Evolutionary conservation across 2,329 filamentous ascomycete species (phyloP).

Genomic region (Aspergillus chevalieri): DNA sequence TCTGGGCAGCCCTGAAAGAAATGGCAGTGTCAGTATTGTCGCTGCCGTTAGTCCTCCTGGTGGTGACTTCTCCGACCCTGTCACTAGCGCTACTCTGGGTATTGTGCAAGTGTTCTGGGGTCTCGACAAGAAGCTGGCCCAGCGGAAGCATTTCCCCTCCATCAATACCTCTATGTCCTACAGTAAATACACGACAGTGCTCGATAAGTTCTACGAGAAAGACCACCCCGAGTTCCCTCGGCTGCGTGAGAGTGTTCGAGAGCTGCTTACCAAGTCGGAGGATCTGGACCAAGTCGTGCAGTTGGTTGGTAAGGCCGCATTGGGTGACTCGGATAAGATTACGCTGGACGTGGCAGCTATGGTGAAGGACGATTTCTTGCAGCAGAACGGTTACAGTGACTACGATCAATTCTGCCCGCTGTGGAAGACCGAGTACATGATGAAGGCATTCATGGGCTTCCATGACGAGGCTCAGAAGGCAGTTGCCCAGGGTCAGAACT

Average conservation of each 20-base stretch:
- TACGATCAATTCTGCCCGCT: constrained; percentile 99
- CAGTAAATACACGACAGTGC: constrained; percentile 85
- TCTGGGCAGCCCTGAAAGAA: constrained; percentile 80
- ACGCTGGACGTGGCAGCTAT: constrained; percentile 86
- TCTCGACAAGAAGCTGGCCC: constrained; percentile 98
- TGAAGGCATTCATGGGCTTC: constrained; percentile 98
- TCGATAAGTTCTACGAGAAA: constrained; percentile 93
- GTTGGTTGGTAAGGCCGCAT: constrained; percentile 91
- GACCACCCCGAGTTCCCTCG: constrained; percentile 90
- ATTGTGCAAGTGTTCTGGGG: constrained; percentile 99
- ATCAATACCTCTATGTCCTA: constrained; percentile 94
- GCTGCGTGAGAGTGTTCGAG: constrained; percentile 85
- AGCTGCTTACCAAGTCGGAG: constrained; percentile 89
- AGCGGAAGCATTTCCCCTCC: constrained; percentile 98
- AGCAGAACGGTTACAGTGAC: constrained; percentile 98
- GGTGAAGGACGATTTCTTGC: constrained; percentile 96
- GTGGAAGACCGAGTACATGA: constrained; percentile 99
- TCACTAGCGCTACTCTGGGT: constrained; percentile 85
- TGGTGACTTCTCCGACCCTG: constrained; percentile 98
- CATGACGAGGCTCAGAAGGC: constrained; percentile 97
- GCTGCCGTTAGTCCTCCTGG: constrained; percentile 94
- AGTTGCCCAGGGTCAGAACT: constrained; percentile 80
- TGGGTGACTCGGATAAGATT: constrained; percentile 97
- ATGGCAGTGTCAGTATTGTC: constrained; percentile 93
- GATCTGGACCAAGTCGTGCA: constrained; percentile 98